Evolutionary conservation across 176 grass and related monocot genomes (phyloP), one percentile per base, ranked within the genome.

Genomic region (Paspalum notatum): DNA sequence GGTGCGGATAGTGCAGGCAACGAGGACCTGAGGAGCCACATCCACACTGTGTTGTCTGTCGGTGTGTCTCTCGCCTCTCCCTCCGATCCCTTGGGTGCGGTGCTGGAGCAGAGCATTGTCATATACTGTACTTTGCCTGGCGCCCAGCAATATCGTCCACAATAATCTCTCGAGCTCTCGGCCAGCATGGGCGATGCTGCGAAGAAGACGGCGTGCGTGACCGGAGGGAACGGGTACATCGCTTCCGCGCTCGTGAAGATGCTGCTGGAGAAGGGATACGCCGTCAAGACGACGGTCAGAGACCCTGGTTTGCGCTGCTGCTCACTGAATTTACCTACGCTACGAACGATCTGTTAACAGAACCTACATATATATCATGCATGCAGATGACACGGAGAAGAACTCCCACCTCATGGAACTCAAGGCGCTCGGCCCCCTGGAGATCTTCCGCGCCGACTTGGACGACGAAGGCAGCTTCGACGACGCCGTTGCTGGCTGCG

Each of bases 341-440:
- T 55, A 55, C 18, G 6, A 55, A 55, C 18, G 6, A 55, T 2
- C 17, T 55, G 53, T 55, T 55, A 55, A 55, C 6, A 6, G n/a
- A 55, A n/a, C 3, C 32, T 32, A 32, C 32, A 32, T 32, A 32
- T 32, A 32, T 32, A 32, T 32, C 42, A 8, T 58, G n/a, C n/a
- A 24, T 5, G 15, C 57, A 93, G 87, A 78, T 59, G 87, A 93
- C 59, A 51, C 14, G 73, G 44, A 39, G 22, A 87, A 75, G 72
- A 81, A 77, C 44, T 48, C 55, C 73, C 73, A 76, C 41, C 52
- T 76, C 13, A 46, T 7, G 38, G 12, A 44, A 6, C 14, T 76
- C 41, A 40, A 76, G 73, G 40, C 40, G 8, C 40, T 61, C 13
- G 73, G 73, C 1, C 56, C 21, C 14, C 21, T 76, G 21, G 14